Base-by-base conservation (phyloP, 805 yeast genomes). In the Kuraishia floccosa region DNA sequence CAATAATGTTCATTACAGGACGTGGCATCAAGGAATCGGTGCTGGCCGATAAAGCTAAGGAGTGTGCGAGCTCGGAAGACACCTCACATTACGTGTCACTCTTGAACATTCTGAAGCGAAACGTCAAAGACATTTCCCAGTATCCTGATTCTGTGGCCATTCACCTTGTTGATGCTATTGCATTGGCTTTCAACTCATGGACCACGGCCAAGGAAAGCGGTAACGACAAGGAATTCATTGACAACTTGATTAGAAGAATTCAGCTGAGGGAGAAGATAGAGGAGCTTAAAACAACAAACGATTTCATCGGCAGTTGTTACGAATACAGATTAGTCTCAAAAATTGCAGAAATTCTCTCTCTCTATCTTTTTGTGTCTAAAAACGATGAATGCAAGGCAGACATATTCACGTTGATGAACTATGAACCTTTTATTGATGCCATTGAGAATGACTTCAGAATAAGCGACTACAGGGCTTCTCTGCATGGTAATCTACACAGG, bases 181-280 rank as follows among this genome's bases (percentile, higher is more conserved):
- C 91, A 0, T 56, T 70, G 30, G 86, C 93, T 1, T 71, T 76
- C 43, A 82, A 81, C 47, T 69, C 84, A 0, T 82, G 94, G 93
- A 71, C 79, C 1, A 65, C 76, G 1, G 70, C 73, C 0, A 65
- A 71, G 31, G 68, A 71, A 27, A 60, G 60, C 31, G 68, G 63
- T 5, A 58, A 58, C 21, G 84, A 77, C 42, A 44, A 43, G 15
- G 48, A 49, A n/a, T 70, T 71, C 31, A 55, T 69, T 10, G 53
- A 56, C 8, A 63, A 57, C 24, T 47, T 73, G 44, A 42, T 65
- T 32, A 27, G 52, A 26, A 47, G 56, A 35, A 35, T 66, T 47
- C 43, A 21, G 30, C 17, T 11, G 35, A 10, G 5, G 8, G 12
- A n/a, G 11, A 26, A 26, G 20, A 13, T n/a, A 19, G 11, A 28